A percentile compares a stretch with the other conserved stretches of the same genome.
These are phyloP conservation scores for Blastobotrys terrestris DNA, from an alignment of 805 yeast species.

Conservation along the genomic window DNA sequence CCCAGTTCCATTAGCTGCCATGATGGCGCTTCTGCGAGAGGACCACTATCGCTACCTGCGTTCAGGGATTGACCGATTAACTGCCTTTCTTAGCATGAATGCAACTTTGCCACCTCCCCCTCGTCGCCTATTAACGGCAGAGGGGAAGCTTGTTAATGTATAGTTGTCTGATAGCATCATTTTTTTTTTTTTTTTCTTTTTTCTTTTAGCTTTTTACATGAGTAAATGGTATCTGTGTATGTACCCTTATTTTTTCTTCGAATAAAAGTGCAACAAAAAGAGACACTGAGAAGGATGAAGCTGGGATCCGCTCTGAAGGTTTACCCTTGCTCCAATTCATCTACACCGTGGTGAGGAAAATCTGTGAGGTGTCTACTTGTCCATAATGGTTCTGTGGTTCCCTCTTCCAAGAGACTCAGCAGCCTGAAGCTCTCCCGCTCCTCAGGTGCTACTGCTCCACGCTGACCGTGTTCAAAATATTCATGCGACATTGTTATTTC, in stretches of 20 bases:
- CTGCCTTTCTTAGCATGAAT: not conserved
- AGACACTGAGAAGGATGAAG: too few relatives aligned
- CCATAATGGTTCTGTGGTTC: not conserved
- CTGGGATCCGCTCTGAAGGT: too few relatives aligned
- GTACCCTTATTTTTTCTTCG: too few relatives aligned
- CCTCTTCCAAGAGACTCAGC: not conserved
- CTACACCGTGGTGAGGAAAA: not conserved
- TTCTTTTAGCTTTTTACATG: too few relatives aligned
- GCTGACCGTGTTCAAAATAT: not conserved
- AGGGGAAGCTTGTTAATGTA: not conserved
- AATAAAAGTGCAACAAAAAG: too few relatives aligned
- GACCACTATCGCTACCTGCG: not conserved
- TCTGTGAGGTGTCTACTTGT: not conserved
- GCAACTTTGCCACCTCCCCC: not conserved
- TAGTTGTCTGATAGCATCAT: not conserved
- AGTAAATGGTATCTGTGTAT: too few relatives aligned
- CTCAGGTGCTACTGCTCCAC: not conserved
- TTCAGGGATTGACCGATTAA: not conserved
- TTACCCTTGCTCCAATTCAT: not conserved
- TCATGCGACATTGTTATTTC: not conserved
- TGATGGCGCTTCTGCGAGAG: not conserved
- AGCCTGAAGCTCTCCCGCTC: not conserved
- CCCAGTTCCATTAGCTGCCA: not conserved
- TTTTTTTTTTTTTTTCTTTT: too few relatives aligned
- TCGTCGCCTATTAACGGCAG: not conserved